phyloP scores from a whole-genome alignment of 768 basidiomycete species.

The Phlebiopsis gigantea region DNA sequence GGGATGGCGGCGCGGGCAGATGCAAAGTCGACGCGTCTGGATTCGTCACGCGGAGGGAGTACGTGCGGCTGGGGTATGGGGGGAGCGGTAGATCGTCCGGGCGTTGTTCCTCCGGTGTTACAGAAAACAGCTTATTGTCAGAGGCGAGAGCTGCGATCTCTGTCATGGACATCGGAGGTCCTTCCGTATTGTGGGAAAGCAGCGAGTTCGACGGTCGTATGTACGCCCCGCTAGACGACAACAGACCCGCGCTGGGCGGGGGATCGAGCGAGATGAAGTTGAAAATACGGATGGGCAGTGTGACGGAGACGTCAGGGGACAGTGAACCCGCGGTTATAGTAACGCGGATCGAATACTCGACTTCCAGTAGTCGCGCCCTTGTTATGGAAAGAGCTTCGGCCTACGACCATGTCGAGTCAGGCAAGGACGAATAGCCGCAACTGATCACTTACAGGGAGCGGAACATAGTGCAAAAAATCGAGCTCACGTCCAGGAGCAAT shows the following conservation, averaged over 20 bases:
- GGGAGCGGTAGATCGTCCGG: not conserved
- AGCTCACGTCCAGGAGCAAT: constrained; percentile 55
- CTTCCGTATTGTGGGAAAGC: not conserved
- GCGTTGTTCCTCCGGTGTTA: not conserved
- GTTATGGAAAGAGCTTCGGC: constrained; percentile 63
- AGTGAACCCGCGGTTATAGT: constrained; percentile 55
- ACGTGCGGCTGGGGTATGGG: not conserved
- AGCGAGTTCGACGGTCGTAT: constrained; percentile 1
- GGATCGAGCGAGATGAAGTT: constrained; percentile 87
- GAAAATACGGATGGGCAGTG: constrained; percentile 70
- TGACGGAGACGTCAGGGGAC: constrained; percentile 60
- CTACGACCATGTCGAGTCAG: constrained; percentile 31
- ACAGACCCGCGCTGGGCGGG: constrained; percentile 37
- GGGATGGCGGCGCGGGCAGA: not conserved
- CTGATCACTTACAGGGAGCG: constrained; percentile 60
- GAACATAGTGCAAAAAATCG: constrained; percentile 64
- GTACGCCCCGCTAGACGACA: constrained; percentile 13
- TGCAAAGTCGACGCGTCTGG: constrained; percentile 10
- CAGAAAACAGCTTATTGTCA: not conserved
- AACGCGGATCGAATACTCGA: constrained; percentile 67
- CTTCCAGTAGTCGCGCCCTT: constrained; percentile 68
- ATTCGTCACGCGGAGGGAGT: constrained; percentile 15
- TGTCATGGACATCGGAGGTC: not conserved
- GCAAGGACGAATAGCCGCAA: not conserved
- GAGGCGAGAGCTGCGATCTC: constrained; percentile 1